Evolutionary conservation across 352 stramenopile genomes (phyloP), one percentile per base, ranked within the genome.

Genomic region (Globisporangium acanthophoron): DNA sequence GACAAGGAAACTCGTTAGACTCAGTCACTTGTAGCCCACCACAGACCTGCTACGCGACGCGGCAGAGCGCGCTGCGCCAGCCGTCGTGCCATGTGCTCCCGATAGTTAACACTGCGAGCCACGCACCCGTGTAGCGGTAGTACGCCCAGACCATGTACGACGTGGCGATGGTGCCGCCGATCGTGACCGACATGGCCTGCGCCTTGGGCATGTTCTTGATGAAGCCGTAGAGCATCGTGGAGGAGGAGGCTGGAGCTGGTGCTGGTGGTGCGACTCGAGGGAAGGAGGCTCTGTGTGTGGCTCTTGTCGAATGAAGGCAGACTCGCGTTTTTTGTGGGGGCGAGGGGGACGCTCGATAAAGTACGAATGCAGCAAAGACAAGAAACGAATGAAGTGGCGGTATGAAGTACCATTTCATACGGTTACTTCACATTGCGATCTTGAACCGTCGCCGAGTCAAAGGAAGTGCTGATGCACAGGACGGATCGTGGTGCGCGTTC

Each of bases 121-220:
- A 67, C 71, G 63, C 61, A 93, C 83, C 83, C 31, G 72, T 76
- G 74, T 88, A 90, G 59, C 80, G 79, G 53, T 73, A 63, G 58
- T 63, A 71, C 56, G 73, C 76, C 60, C 85, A 90, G 40, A 54
- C 52, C 21, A 59, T 41, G 67, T 76, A 78, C 21, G 83, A 82
- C 44, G 66, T 37, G n/a, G 56, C 74, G 46, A 86, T 43, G 39
- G 68, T 54, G 54, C 68, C 66, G 40, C 62, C 61, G 62, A 80
- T 64, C 61, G 62, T 76, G 58, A 83, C 66, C 53, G 63, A 69
- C 59, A 87, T 80, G 53, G 72, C 78, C 62, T 71, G 74, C 56
- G 55, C 61, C 71, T 86, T 88, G 49, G 79, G 76, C 56, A 90
- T 60, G 67, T 86, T 87, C 73, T 85, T 80, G 58, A 74, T 76